These are phyloP conservation scores for Microbotryum scabiosae DNA, from an alignment of 1,284 basidiomycete species.

Conservation along the genomic window DNA sequence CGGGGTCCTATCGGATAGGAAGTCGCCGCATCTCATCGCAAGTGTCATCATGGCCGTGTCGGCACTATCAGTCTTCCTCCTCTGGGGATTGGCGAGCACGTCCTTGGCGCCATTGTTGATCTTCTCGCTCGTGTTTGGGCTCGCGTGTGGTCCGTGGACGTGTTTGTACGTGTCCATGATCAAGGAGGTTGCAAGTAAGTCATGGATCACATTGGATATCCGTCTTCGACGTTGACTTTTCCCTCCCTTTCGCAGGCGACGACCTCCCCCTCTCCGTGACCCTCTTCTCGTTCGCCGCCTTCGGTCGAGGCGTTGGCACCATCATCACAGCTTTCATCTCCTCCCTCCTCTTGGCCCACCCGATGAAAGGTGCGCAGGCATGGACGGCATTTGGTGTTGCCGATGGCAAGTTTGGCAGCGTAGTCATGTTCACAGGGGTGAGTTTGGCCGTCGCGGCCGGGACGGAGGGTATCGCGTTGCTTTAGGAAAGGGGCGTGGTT, in stretches of 20 bases:
- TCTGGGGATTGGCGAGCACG: slow-evolving; percentile 43
- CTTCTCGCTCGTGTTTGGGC: slow-evolving; percentile 42
- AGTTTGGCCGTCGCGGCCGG: slow-evolving; percentile 7
- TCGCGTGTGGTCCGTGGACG: slow-evolving; percentile 42
- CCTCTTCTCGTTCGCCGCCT: slow-evolving; percentile 42
- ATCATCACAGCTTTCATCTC: slow-evolving; percentile 45
- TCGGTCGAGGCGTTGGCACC: slow-evolving; percentile 44
- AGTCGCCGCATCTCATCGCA: slow-evolving; percentile 42
- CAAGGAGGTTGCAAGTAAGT: slow-evolving; percentile 31
- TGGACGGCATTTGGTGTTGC: slow-evolving; percentile 9
- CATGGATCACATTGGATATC: too few species aligned
- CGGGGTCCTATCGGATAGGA: slow-evolving; percentile 42
- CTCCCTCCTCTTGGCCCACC: slow-evolving; percentile 34
- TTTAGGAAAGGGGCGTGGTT: too few species aligned
- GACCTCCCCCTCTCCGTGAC: slow-evolving; percentile 40
- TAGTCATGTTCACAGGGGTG: slow-evolving; percentile 10
- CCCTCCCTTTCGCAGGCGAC: slow-evolving; percentile 35
- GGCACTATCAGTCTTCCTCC: slow-evolving; percentile 40
- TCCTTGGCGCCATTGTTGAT: slow-evolving; percentile 39
- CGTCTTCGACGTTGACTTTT: too few species aligned
- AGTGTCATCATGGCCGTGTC: slow-evolving; percentile 35
- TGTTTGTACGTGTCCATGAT: slow-evolving; percentile 42
- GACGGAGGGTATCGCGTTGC: background rate
- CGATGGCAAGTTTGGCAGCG: slow-evolving; percentile 7
- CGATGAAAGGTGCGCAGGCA: background rate